Base-by-base conservation (phyloP, 1,284 basidiomycete species). In the Ganoderma lingzhi region DNA sequence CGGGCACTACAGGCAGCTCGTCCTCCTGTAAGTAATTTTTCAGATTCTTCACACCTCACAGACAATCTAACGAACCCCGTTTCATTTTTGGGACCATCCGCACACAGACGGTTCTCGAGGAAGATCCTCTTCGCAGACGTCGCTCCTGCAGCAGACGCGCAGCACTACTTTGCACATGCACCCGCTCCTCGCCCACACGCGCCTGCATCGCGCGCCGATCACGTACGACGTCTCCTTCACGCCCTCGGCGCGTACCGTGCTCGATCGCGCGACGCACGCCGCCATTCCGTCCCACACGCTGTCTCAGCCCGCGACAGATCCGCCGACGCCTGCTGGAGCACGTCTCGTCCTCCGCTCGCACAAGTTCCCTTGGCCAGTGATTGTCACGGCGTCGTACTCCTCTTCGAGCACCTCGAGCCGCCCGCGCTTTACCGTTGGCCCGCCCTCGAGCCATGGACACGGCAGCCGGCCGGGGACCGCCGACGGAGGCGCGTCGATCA, bases 241-340 rank as follows among this genome's bases (percentile, higher is more conserved):
- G 0, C 90, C 90, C 1, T 88, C 88, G 9, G 83, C 87, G 17
- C 83, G 83, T 56, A 88, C 87, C 19, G 83, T 92, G 61, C 80
- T 90, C 37, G 87, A 90, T 71, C 84, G 84, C 10, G 85, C 83
- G 28, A 86, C 87, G 2, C 85, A 84, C 71, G 80, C 82, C 3
- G 81, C 89, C 5, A 85, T 91, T 35, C 87, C 90, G n/a, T 74
- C 84, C 3, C 84, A 85, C 69, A 88, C 86, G 0, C 85, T 92
- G 60, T 78, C 84, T 2, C 87, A 91, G 75, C 88, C 90, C 19
- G 89, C 90, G 45, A 91, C 90, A 2, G 87, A 90, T 70, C 90
- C 90, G 0, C 85, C 81, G 42, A 80, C 76, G 80, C 77, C 81
- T 0, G 83, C 84, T 5, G 82, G 82, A 35, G 81, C 83, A 0